Base-by-base conservation (phyloP, 164 flowering plant species). In the Sedum album region DNA sequence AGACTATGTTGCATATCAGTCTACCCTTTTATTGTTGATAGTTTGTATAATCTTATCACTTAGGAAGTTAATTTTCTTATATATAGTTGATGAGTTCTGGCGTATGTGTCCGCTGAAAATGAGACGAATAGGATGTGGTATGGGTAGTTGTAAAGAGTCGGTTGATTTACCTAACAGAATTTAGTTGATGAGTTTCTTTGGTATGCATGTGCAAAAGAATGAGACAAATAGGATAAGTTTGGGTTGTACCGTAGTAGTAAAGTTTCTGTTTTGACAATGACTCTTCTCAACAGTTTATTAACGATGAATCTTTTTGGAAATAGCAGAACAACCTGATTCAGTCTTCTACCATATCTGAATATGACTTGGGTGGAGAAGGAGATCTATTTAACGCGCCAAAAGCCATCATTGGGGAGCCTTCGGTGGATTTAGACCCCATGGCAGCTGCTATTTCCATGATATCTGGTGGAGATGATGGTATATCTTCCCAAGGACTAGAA, bases 301-400 rank as follows among this genome's bases (percentile, higher is more conserved):
- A 28, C 28, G 62, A 49, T 13, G 18, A 44, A 39, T 67, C 20
- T 53, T 30, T 65, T 10, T 68, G 33, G 69, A 31, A 68, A 51
- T 49, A 35, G 66, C 66, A 85, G 89, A 77, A 68, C 66, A 73
- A 78, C 80, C 70, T 78, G 51, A 23, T 78, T 66, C 83, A 75
- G 76, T 55, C 79, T 53, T 86, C 87, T 49, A 64, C 82, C 28
- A 74, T 86, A 70, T 74, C 79, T 8, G 96, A 91, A 21, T 93
- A 89, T 80, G 93, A 89, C 73, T 70, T 88, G 71, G 93, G 91
- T 66, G 96, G 76, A 63, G 97, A 84, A 81, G 91, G 96, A n/a
- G 97, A 93, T 77, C 79, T 93, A 0, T 93, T 93, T 76, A 87
- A 84, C 77, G 98, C 96, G 68, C 96, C 98, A 1, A 88, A 83